A percentile compares a stretch with the other conserved stretches of the same genome.
phyloP scores from a whole-genome alignment of 176 grass and related monocot species.

The Oryza glaberrima region DNA sequence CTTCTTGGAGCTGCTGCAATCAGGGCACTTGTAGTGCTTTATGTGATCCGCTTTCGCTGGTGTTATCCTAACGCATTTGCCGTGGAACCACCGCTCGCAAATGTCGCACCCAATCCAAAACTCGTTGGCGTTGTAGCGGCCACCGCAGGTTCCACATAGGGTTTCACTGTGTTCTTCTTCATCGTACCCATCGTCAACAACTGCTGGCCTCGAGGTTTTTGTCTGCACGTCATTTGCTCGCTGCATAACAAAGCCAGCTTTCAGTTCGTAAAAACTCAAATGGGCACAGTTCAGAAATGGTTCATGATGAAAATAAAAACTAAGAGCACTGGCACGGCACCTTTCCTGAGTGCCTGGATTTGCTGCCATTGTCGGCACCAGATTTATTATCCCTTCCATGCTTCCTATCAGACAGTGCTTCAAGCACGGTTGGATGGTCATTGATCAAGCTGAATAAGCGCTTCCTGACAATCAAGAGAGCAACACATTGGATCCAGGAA shows the following conservation, averaged over 20 bases:
- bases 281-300: neutral
- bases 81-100: constrained; percentile 77
- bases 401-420: constrained; percentile 56
- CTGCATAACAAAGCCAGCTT: constrained; percentile 27
- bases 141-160: constrained; percentile 55
- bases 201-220: constrained; percentile 23
- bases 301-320: constrained; percentile 25
- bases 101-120: constrained; percentile 74
- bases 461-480: constrained; percentile 51
- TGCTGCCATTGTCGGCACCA: constrained; percentile 45
- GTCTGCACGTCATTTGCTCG: constrained; percentile 35
- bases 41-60: constrained; percentile 66
- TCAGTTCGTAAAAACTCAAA: neutral
- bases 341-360: constrained; percentile 62
- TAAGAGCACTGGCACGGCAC: constrained; percentile 33
- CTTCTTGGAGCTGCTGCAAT: constrained; percentile 69
- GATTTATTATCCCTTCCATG: constrained; percentile 50
- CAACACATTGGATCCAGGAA: constrained; percentile 1
- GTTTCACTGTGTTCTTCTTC: constrained; percentile 66
- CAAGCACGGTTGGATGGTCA: constrained; percentile 61
- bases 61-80: constrained; percentile 71
- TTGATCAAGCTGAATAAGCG: constrained; percentile 74
- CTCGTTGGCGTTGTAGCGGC: constrained; percentile 53
- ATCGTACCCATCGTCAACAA: constrained; percentile 28
- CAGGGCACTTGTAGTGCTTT: constrained; percentile 75